Percentiles rank a stretch among this genome's conserved stretches.
These are phyloP conservation scores for Haematococcus sp. DNA, from an alignment of 139 green algal genomes.

Conservation along the genomic window DNA sequence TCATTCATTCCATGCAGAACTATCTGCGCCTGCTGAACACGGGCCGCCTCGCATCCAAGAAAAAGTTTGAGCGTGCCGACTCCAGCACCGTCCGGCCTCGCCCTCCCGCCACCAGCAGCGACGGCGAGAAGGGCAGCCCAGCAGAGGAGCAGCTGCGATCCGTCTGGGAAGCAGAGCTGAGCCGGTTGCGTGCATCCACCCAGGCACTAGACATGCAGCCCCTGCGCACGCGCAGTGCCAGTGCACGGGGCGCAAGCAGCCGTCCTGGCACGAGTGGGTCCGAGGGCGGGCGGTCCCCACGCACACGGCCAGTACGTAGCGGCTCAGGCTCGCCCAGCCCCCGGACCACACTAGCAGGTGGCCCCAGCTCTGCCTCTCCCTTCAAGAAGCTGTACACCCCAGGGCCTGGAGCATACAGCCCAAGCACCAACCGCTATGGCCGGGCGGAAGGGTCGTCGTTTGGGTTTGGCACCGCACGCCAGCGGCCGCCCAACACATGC, in stretches of 20 bases:
- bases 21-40: slow-evolving; percentile 15
- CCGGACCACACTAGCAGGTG: no score
- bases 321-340: no score
- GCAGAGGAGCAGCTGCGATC: background rate
- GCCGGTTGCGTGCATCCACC: background rate
- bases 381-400: slow-evolving; percentile 23
- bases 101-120: background rate
- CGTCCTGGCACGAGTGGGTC: no score
- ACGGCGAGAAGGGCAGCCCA: background rate
- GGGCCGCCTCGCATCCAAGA: slow-evolving; percentile 19
- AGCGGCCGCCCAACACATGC: slow-evolving; percentile 32
- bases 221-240: background rate
- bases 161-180: background rate
- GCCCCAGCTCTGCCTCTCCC: background rate
- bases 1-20: background rate
- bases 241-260: no score
- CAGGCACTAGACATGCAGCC: background rate
- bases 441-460: background rate
- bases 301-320: no score
- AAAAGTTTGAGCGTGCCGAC: slow-evolving; percentile 3
- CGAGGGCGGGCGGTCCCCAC: no score
- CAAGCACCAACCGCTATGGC: slow-evolving; percentile 6
- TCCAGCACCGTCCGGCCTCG: background rate
- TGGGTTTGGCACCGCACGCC: slow-evolving; percentile 22
- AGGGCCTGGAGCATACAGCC: slow-evolving; percentile 32